Evolutionary conservation across 495 filamentous ascomycete species (phyloP).

Genomic region (Xylaria venustula): DNA sequence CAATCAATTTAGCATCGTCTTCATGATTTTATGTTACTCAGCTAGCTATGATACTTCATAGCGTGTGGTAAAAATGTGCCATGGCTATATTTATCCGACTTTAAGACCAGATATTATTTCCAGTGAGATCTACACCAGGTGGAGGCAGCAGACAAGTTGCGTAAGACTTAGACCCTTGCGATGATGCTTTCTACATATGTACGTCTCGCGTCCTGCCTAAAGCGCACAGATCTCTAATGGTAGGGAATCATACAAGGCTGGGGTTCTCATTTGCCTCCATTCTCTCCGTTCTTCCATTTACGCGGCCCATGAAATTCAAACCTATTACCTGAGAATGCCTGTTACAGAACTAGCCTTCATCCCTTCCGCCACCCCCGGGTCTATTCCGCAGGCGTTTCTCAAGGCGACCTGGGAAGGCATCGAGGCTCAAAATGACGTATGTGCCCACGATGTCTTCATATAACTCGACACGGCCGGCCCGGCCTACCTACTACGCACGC

Average conservation of each 20-base stretch:
- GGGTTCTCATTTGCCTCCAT: background rate
- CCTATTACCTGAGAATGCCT: constrained; percentile 2
- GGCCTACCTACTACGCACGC: no score
- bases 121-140: background rate
- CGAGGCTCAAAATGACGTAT: background rate
- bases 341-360: constrained; percentile 14
- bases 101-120: no score
- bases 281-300: background rate
- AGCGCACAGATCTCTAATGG: no score
- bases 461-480: background rate
- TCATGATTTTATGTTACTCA: background rate
- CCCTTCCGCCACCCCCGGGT: background rate
- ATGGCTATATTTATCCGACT: no score
- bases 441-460: background rate
- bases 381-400: background rate
- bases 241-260: no score
- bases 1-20: no score
- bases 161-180: background rate
- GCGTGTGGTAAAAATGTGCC: no score
- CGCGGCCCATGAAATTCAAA: no score
- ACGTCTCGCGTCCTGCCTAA: no score
- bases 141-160: constrained; percentile 9
- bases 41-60: no score
- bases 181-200: no score
- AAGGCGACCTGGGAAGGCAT: background rate